These are phyloP conservation scores for Hymenoscyphus repandus DNA, from an alignment of 2,329 filamentous ascomycete species.

Conservation along the genomic window DNA sequence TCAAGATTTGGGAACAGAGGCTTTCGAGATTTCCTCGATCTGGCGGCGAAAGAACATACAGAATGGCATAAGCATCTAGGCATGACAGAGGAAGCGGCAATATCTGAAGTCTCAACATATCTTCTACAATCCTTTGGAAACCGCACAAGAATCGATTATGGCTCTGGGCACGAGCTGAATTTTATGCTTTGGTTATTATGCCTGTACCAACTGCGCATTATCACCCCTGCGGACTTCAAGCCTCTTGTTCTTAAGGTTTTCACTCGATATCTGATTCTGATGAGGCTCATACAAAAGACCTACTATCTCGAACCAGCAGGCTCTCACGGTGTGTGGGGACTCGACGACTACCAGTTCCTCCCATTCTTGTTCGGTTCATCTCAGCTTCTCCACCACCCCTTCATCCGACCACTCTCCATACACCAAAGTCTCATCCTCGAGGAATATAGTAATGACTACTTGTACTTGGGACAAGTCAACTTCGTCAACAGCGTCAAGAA, in stretches of 20 bases:
- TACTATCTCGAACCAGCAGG: constrained; percentile 98
- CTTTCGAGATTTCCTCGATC: constrained; percentile 76
- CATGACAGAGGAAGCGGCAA: constrained; percentile 45
- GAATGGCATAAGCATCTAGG: constrained; percentile 62
- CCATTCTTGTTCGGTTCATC: constrained; percentile 93
- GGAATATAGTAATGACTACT: constrained; percentile 74
- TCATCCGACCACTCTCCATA: constrained; percentile 72
- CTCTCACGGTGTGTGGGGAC: constrained; percentile 94
- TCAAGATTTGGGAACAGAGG: constrained; percentile 93
- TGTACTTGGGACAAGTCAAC: constrained; percentile 87
- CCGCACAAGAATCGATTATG: constrained; percentile 84
- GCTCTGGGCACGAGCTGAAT: constrained; percentile 95
- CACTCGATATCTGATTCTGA: constrained; percentile 73
- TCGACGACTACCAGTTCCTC: constrained; percentile 96
- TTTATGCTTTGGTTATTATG: constrained; percentile 97
- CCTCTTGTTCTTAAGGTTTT: constrained; percentile 75
- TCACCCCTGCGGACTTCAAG: constrained; percentile 63
- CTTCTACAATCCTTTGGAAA: constrained; percentile 82
- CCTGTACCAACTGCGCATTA: constrained; percentile 69
- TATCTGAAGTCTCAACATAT: constrained; percentile 73
- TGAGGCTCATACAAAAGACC: constrained; percentile 81
- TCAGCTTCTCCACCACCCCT: constrained; percentile 80
- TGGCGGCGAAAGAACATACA: constrained; percentile 46
- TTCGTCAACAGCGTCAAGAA: constrained; percentile 98
- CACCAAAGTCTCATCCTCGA: constrained; percentile 86